Evolutionary conservation across 2,329 filamentous ascomycete species (phyloP).

Genomic region (Geosmithia morbida): DNA sequence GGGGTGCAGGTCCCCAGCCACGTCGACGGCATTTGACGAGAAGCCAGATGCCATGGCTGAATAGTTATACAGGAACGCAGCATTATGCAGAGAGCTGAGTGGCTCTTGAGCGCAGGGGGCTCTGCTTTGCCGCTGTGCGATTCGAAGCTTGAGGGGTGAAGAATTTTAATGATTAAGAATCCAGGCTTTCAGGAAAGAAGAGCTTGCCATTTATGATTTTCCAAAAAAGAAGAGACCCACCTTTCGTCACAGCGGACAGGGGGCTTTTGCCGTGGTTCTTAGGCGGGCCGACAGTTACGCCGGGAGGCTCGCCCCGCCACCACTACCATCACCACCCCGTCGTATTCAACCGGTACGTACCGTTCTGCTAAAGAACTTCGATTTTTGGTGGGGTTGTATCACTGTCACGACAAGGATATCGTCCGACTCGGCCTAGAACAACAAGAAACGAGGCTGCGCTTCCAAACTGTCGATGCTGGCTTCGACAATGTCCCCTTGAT

Average conservation of each 20-base stretch:
- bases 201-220: neutral
- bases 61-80: conserved; percentile 14
- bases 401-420: neutral
- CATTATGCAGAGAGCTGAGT: conserved; percentile 15
- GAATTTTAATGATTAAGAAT: neutral
- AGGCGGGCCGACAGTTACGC: neutral
- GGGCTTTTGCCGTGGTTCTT: neutral
- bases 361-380: neutral
- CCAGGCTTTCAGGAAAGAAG: neutral
- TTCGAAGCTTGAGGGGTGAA: neutral
- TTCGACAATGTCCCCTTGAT: neutral
- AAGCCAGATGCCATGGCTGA: conserved; percentile 22
- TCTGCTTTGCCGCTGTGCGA: neutral
- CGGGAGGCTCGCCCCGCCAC: neutral
- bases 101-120: neutral
- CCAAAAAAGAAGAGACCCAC: neutral
- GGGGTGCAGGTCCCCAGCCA: conserved; percentile 8
- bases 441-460: too few relatives aligned
- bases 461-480: neutral
- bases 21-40: neutral
- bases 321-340: neutral
- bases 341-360: neutral
- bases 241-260: neutral
- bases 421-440: too few relatives aligned
- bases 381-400: neutral